Conservation (phyloP, 1,139 yeast species). For the Yamadazyma dendronema region DNA sequence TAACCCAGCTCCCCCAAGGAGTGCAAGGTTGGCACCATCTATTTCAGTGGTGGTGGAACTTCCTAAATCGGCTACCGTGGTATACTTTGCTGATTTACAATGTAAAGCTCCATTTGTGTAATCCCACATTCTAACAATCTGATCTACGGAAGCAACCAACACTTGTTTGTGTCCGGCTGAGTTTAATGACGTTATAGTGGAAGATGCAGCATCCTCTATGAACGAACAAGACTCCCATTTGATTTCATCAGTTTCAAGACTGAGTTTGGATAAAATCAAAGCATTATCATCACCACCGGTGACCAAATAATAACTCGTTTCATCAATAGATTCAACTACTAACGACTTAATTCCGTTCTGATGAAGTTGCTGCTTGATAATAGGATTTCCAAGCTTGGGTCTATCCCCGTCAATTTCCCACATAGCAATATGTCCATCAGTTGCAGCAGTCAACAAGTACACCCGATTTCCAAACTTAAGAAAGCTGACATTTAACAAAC, state of each 20-base stretch:
- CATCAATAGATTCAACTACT: conserved; percentile 1
- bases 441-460: conserved; percentile 59
- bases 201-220: conserved; percentile 67
- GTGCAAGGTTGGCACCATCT: conserved; percentile 25
- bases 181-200: conserved; percentile 74
- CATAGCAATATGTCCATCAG: conserved; percentile 75
- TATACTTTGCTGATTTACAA: conserved; percentile 49
- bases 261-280: conserved; percentile 45
- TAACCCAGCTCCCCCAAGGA: conserved; percentile 73
- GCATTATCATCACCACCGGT: conserved; percentile 97
- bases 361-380: conserved; percentile 57
- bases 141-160: conserved; percentile 74
- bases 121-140: conserved; percentile 67
- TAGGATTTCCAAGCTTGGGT: conserved; percentile 21
- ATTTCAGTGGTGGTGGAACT: conserved; percentile 46
- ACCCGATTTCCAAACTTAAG: conserved; percentile 27
- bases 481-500: conserved; percentile 64
- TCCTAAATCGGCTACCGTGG: conserved; percentile 91
- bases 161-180: conserved; percentile 20
- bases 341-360: conserved; percentile 80
- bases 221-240: conserved; percentile 27
- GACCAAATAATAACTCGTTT: conserved; percentile 34
- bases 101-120: conserved; percentile 27
- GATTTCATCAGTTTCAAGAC: conserved; percentile 16
- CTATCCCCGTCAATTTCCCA: conserved; percentile 40